A percentile compares a stretch with the other conserved stretches of the same genome.
Conservation (phyloP, 1,284 basidiomycete species). For the Xerocomus tenax region DNA sequence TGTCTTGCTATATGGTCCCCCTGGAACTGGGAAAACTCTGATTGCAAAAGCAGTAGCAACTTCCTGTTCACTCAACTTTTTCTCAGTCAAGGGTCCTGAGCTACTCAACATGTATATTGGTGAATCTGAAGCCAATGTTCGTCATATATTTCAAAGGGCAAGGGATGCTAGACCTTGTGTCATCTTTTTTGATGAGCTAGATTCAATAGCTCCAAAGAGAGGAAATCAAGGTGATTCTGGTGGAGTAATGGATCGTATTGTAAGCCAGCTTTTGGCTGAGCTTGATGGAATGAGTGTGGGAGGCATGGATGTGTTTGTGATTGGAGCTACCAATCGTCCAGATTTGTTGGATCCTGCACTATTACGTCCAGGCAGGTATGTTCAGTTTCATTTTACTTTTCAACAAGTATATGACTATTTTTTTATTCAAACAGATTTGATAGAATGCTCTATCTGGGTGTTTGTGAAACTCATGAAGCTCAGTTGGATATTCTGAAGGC, state of each 20-base stretch:
- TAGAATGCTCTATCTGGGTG: constrained; percentile 90
- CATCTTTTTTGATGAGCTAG: constrained; percentile 97
- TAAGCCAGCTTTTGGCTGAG: constrained; percentile 91
- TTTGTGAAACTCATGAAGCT: constrained; percentile 81
- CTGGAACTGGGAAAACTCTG: constrained; percentile 93
- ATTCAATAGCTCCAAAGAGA: constrained; percentile 91
- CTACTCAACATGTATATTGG: constrained; percentile 97
- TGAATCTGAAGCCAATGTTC: constrained; percentile 94
- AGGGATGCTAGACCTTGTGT: constrained; percentile 87
- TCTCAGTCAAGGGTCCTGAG: constrained; percentile 96
- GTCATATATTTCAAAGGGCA: constrained; percentile 86
- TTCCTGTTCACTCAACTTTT: constrained; percentile 85
- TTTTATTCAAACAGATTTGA: constrained; percentile 65
- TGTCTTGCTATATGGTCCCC: constrained; percentile 85
- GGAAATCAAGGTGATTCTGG: constrained; percentile 93
- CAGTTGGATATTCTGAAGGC: constrained; percentile 87
- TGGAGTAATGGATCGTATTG: constrained; percentile 96
- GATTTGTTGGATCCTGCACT: constrained; percentile 92
- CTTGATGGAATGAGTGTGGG: constrained; percentile 82
- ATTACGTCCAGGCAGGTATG: constrained; percentile 80
- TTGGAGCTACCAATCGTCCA: constrained; percentile 95
- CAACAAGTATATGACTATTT: not conserved
- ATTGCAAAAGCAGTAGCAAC: constrained; percentile 92
- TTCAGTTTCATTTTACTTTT: constrained; percentile 1
- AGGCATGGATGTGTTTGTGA: constrained; percentile 79